phyloP scores from a whole-genome alignment of 176 grass and related monocot genomes.

The Metroxylon sagu region DNA sequence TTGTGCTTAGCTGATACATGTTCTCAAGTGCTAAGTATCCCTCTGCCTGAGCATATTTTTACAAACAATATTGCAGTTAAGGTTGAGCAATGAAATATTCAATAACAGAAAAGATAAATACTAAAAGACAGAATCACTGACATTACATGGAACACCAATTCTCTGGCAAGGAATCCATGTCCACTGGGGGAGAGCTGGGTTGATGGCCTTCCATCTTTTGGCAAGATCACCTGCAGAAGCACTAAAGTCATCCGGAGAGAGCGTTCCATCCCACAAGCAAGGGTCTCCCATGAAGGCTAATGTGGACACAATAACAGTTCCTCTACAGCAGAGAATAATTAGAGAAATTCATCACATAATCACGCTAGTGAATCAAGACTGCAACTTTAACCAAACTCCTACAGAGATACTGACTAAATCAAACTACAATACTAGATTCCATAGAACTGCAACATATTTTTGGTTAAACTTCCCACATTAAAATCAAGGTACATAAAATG shows the following conservation, averaged over 20 bases:
- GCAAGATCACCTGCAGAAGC: conserved; percentile 38
- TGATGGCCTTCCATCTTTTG: conserved; percentile 49
- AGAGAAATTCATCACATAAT: too few species aligned
- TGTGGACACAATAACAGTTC: too few species aligned
- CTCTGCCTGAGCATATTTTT: conserved; percentile 24
- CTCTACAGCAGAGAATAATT: too few species aligned
- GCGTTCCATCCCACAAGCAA: conserved; percentile 32
- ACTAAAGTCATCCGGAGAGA: conserved; percentile 41
- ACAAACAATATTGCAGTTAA: not conserved
- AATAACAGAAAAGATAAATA: too few species aligned
- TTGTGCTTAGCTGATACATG: conserved; percentile 7
- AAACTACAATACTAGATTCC: too few species aligned
- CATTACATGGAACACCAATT: conserved; percentile 33
- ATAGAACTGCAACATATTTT: too few species aligned
- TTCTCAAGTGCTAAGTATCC: conserved; percentile 65
- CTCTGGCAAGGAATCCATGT: conserved; percentile 42
- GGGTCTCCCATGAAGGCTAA: conserved; percentile 28
- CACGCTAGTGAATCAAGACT: too few species aligned
- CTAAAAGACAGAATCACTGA: not conserved
- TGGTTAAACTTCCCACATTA: too few species aligned
- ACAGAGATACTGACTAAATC: too few species aligned
- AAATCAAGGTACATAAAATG: too few species aligned
- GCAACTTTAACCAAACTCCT: too few species aligned
- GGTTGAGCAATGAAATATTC: too few species aligned
- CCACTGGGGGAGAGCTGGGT: conserved; percentile 53